Percentiles rank a stretch among this genome's conserved stretches.
Conservation (phyloP, 441 rosid species). For the Gossypium davidsonii region DNA sequence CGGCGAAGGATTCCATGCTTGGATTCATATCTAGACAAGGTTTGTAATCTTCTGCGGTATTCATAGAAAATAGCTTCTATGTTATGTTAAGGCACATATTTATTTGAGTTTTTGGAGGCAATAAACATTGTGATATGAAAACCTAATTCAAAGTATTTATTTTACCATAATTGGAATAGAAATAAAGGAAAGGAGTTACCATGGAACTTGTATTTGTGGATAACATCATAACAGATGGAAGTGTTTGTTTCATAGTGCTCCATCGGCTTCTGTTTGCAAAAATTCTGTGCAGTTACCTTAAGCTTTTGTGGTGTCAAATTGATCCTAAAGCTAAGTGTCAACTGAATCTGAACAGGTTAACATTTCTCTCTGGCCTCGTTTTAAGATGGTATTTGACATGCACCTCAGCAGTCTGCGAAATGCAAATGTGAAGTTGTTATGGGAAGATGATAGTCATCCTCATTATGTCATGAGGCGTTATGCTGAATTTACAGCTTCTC, state of each 20-base stretch:
- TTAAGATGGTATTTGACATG: constrained; percentile 92
- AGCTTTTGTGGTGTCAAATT: background rate
- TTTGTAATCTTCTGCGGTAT: constrained; percentile 21
- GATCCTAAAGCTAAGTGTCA: constrained; percentile 11
- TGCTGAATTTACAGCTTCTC: constrained; percentile 97
- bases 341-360: constrained; percentile 55
- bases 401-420: constrained; percentile 87
- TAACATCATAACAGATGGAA: background rate
- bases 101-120: background rate
- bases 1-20: constrained; percentile 92
- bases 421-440: constrained; percentile 82
- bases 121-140: background rate
- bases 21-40: constrained; percentile 99
- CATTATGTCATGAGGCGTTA: constrained; percentile 99
- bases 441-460: constrained; percentile 99
- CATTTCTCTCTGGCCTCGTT: constrained; percentile 95
- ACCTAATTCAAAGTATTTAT: background rate
- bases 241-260: background rate
- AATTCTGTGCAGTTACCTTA: background rate
- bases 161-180: background rate
- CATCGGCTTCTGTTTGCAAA: background rate
- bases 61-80: background rate
- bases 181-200: background rate
- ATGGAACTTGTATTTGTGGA: background rate
- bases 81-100: background rate